These are phyloP conservation scores for Dothistroma pini DNA, from an alignment of 2,329 filamentous ascomycete genomes.

Conservation along the genomic window DNA sequence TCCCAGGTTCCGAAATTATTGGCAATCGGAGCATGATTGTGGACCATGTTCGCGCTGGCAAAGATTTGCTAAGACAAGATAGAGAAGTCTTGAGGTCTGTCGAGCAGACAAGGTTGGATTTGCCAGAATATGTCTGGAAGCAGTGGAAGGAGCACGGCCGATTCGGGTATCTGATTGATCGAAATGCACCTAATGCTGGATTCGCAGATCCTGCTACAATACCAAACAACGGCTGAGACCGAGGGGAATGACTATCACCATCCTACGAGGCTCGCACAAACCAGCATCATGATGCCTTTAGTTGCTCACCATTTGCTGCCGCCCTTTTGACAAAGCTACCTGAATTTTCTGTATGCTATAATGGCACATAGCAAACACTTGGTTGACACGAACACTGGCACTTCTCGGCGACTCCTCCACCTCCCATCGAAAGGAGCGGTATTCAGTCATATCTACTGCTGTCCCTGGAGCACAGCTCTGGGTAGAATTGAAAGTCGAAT, in stretches of 20 bases:
- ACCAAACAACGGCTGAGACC: background rate
- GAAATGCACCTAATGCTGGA: background rate
- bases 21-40: background rate
- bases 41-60: background rate
- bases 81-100: background rate
- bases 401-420: no score
- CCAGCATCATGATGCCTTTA: no score
- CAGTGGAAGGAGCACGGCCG: background rate
- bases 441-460: background rate
- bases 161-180: background rate
- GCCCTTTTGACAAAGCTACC: no score
- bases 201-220: background rate
- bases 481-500: background rate
- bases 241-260: background rate
- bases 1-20: background rate
- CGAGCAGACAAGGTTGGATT: background rate
- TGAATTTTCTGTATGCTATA: no score
- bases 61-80: background rate
- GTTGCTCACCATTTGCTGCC: no score
- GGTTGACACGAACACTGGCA: no score
- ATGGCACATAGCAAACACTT: no score
- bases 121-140: background rate
- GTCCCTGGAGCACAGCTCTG: background rate
- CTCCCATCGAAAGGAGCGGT: background rate
- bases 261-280: no score